These are phyloP conservation scores for Liquidambar formosana DNA, from an alignment of 164 flowering plant species.

Conservation along the genomic window DNA sequence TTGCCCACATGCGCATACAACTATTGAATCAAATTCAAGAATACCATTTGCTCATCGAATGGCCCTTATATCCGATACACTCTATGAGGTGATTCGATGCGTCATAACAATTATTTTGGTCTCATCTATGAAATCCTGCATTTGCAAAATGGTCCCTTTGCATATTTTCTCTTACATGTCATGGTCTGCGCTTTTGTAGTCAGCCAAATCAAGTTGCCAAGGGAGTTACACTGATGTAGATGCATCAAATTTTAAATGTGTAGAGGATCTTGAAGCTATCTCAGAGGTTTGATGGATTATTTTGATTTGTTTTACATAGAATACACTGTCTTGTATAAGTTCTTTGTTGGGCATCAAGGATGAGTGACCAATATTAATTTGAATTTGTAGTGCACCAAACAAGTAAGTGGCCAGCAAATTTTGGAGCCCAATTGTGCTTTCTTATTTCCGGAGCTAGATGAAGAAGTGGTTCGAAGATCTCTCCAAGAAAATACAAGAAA, in stretches of 20 bases:
- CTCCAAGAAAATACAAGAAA: background rate
- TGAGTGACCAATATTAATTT: background rate
- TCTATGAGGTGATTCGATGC: slow-evolving; percentile 10
- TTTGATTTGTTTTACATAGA: no score
- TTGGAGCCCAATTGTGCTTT: slow-evolving; percentile 6
- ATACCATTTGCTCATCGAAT: slow-evolving; percentile 14
- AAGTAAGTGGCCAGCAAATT: background rate
- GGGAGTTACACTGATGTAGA: background rate
- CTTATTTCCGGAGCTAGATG: background rate
- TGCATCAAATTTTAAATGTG: background rate
- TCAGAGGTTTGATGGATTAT: background rate
- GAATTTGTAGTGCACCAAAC: background rate
- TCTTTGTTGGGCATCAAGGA: no score
- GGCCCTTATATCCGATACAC: slow-evolving; percentile 17
- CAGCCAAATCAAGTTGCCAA: slow-evolving; percentile 1
- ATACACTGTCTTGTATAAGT: no score
- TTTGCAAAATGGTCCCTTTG: no score
- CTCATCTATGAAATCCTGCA: no score
- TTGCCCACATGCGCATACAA: slow-evolving; percentile 4
- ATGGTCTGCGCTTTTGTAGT: background rate
- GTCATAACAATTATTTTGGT: no score
- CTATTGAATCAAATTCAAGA: slow-evolving; percentile 1
- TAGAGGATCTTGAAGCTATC: background rate
- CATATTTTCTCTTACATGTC: no score
- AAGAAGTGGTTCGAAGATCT: background rate